phyloP scores from a whole-genome alignment of 352 stramenopile genomes.

The Hyphochytrium catenoides region DNA sequence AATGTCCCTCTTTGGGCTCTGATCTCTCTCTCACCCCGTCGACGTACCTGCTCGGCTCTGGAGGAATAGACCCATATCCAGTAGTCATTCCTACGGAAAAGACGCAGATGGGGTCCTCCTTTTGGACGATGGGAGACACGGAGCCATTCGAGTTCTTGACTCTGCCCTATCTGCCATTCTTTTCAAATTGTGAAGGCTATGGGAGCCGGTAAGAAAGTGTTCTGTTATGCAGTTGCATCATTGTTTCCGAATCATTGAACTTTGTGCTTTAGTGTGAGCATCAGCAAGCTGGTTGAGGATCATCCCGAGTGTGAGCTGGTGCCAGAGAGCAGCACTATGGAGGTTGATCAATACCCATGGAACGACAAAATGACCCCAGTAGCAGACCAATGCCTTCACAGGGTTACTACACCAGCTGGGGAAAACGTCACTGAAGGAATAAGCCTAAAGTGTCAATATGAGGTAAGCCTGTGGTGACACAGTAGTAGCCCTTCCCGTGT shows the following conservation, averaged over 20 bases:
- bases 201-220: no score
- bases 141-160: constrained; percentile 33
- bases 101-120: constrained; percentile 2
- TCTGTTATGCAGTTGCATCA: no score
- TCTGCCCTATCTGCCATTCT: constrained; percentile 84
- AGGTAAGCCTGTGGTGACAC: constrained; percentile 6
- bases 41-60: no score
- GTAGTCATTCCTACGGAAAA: no score
- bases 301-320: constrained; percentile 75
- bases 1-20: no score
- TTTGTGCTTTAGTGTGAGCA: constrained; percentile 73
- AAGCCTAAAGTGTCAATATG: constrained; percentile 10
- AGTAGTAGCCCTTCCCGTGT: constrained; percentile 14
- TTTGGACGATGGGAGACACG: constrained; percentile 37
- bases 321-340: constrained; percentile 53
- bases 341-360: constrained; percentile 74
- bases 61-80: no score
- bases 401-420: constrained; percentile 32
- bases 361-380: constrained; percentile 45
- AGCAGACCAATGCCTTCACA: constrained; percentile 46
- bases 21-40: no score
- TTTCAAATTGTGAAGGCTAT: constrained; percentile 83
- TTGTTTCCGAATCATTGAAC: no score
- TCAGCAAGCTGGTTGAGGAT: constrained; percentile 77
- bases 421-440: constrained; percentile 18